Percentiles rank a stretch among this genome's conserved stretches.
These are phyloP conservation scores for Scedosporium boydii DNA, from an alignment of 2,329 filamentous ascomycete species.

Conservation along the genomic window DNA sequence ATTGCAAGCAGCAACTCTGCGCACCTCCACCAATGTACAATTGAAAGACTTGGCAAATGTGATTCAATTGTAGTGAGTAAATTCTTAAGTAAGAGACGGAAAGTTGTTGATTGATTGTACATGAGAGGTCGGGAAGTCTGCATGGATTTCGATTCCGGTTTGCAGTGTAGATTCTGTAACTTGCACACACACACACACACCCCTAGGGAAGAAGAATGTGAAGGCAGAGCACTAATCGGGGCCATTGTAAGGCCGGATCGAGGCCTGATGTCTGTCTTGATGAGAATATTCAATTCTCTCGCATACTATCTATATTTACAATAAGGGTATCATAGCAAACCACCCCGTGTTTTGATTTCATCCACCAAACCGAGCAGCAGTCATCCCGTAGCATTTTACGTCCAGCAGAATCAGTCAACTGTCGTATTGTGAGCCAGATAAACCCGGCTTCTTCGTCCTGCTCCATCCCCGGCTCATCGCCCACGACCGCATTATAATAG, in stretches of 20 bases:
- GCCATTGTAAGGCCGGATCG: not conserved
- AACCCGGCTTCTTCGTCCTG: not conserved
- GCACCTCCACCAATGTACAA: not conserved
- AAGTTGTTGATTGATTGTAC: not conserved
- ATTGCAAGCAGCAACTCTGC: not conserved
- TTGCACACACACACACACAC: too few species aligned
- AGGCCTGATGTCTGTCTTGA: not conserved
- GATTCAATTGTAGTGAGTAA: not conserved
- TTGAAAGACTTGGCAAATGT: not conserved
- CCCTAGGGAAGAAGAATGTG: too few species aligned
- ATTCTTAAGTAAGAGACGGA: not conserved
- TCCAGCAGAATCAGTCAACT: too few species aligned
- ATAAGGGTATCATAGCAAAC: conserved; percentile 5
- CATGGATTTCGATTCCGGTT: too few species aligned
- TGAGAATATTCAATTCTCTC: not conserved
- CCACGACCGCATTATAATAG: conserved; percentile 47
- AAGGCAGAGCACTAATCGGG: too few species aligned
- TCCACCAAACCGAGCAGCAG: not conserved
- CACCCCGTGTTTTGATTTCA: not conserved
- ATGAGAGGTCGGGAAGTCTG: not conserved
- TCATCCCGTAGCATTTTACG: not conserved
- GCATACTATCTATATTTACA: not conserved
- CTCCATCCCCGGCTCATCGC: not conserved
- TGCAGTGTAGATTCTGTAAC: too few species aligned
- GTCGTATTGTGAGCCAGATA: too few species aligned